Percentiles rank a stretch among this genome's conserved stretches.
These are phyloP conservation scores for Tuber brumale DNA, from an alignment of 495 filamentous ascomycete genomes.

Conservation along the genomic window DNA sequence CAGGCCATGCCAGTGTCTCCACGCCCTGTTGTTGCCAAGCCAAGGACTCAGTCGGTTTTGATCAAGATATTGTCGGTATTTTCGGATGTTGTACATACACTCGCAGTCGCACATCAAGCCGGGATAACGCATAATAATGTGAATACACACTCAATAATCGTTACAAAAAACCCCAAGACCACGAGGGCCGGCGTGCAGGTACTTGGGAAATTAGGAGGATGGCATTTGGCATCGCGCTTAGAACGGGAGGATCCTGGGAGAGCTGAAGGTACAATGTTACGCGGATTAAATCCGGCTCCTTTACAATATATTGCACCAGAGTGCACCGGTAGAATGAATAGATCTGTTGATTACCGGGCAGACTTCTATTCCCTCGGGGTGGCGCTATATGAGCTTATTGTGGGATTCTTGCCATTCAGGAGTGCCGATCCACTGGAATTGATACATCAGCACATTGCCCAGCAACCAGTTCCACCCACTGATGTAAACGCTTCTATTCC, in stretches of 20 bases:
- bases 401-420: slow-evolving; percentile 40
- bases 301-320: slow-evolving; percentile 42
- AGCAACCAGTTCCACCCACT: slow-evolving; percentile 38
- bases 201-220: slow-evolving; percentile 39
- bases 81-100: slow-evolving; percentile 39
- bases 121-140: slow-evolving; percentile 42
- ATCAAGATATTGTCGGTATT: slow-evolving; percentile 41
- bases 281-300: slow-evolving; percentile 40
- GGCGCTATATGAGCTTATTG: slow-evolving; percentile 38
- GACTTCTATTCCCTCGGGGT: slow-evolving; percentile 42
- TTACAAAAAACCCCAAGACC: slow-evolving; percentile 20
- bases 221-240: slow-evolving; percentile 40
- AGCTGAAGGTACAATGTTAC: slow-evolving; percentile 37
- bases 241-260: slow-evolving; percentile 39
- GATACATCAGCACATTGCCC: slow-evolving; percentile 41
- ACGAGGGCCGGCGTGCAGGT: slow-evolving; percentile 9
- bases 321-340: slow-evolving; percentile 42
- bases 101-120: slow-evolving; percentile 34
- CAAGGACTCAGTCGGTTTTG: slow-evolving; percentile 38
- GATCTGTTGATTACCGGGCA: slow-evolving; percentile 40
- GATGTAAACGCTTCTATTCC: slow-evolving; percentile 49
- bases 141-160: slow-evolving; percentile 38
- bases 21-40: slow-evolving; percentile 33
- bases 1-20: neutral
- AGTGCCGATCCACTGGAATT: slow-evolving; percentile 40